Percentiles rank a stretch among this genome's conserved stretches.
These are phyloP conservation scores for Colletotrichum euphorbiae DNA, from an alignment of 2,329 filamentous ascomycete genomes.

Conservation along the genomic window DNA sequence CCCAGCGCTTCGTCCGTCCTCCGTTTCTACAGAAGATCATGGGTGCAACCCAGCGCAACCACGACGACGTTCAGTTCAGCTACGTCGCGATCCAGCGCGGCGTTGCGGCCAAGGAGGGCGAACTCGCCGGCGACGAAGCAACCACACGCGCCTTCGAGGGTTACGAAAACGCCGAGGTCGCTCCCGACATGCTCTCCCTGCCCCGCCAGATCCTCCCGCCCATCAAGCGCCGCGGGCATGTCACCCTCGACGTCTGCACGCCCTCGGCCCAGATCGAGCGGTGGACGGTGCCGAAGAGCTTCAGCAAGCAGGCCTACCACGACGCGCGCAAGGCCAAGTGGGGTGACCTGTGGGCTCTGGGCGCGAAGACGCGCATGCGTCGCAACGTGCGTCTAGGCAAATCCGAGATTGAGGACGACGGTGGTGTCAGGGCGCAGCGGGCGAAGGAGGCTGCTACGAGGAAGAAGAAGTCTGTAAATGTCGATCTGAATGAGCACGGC, in stretches of 20 bases:
- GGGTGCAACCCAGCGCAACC: constrained; percentile 76
- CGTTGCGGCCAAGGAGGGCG: constrained; percentile 49
- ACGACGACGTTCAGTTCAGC: constrained; percentile 91
- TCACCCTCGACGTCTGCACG: constrained; percentile 92
- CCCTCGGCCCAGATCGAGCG: constrained; percentile 87
- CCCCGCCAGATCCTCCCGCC: constrained; percentile 84
- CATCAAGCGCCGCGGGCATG: constrained; percentile 88
- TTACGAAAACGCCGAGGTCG: constrained; percentile 65
- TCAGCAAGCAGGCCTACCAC: constrained; percentile 84
- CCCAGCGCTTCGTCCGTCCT: constrained; percentile 88
- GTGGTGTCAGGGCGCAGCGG: constrained; percentile 55
- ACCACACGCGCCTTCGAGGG: constrained; percentile 78
- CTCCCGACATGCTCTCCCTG: constrained; percentile 72
- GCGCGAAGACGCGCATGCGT: constrained; percentile 83
- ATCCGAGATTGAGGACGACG: constrained; percentile 54
- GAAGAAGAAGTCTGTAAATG: constrained; percentile 55
- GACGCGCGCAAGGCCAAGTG: constrained; percentile 91
- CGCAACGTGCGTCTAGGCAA: constrained; percentile 71
- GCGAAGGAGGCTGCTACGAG: constrained; percentile 43
- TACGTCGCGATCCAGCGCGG: constrained; percentile 90
- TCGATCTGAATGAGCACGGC: constrained; percentile 50
- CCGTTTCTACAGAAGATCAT: constrained; percentile 83
- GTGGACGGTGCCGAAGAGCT: constrained; percentile 90
- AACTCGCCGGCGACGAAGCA: constrained; percentile 63
- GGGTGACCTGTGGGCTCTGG: constrained; percentile 96